phyloP scores from a whole-genome alignment of 139 green algal species.

The Micromonas commoda region DNA sequence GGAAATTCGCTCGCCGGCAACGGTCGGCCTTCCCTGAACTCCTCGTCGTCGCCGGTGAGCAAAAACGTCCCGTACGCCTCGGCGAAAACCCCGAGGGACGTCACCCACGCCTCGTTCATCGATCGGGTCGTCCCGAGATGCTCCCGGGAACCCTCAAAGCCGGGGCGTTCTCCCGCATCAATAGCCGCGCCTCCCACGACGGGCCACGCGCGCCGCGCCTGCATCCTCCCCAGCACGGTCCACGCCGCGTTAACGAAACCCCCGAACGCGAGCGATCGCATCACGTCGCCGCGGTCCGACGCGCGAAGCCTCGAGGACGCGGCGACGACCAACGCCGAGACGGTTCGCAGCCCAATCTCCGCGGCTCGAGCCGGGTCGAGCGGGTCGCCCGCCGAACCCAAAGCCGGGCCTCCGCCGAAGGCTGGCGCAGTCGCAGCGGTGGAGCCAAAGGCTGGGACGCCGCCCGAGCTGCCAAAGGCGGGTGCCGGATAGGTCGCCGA shows the following conservation, averaged over 20 bases:
- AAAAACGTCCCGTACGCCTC: background rate
- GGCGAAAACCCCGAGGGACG: background rate
- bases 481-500: no score
- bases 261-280: background rate
- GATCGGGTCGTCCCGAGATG: background rate
- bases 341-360: background rate
- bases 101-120: background rate
- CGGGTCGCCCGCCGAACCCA: no score
- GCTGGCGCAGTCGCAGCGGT: no score
- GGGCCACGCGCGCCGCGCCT: background rate
- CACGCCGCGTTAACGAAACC: background rate
- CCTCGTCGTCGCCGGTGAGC: slow-evolving; percentile 3
- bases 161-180: no score
- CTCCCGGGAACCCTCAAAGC: no score
- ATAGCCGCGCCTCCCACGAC: background rate
- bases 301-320: background rate
- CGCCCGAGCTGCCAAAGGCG: no score
- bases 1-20: background rate
- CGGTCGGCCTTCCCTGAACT: background rate
- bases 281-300: background rate
- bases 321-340: background rate
- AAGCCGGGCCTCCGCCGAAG: background rate
- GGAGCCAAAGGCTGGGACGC: background rate
- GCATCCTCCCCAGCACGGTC: background rate
- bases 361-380: background rate